Evolutionary conservation across 352 stramenopile genomes (phyloP).

Genomic region (Globisporangium spinosum): DNA sequence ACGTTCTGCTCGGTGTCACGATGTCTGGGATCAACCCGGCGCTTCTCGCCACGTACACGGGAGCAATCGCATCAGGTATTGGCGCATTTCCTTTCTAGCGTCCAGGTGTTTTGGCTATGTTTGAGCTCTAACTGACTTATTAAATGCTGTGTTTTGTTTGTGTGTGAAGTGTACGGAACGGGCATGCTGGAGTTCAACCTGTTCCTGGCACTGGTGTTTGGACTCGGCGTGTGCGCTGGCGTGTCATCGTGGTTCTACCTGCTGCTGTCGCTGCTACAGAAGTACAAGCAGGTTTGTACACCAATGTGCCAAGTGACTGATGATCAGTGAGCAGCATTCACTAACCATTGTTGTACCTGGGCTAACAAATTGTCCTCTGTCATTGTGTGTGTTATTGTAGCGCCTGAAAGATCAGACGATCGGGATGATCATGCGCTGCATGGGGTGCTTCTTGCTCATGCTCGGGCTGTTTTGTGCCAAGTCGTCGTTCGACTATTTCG

Average conservation of each 20-base stretch:
- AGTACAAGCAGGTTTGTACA: conserved; percentile 81
- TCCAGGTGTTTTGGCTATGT: background rate
- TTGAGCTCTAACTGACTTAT: background rate
- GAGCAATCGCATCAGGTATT: conserved; percentile 80
- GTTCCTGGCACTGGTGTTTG: conserved; percentile 82
- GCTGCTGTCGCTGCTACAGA: conserved; percentile 79
- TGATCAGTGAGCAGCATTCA: background rate
- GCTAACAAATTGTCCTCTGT: background rate
- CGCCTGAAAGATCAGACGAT: conserved; percentile 85
- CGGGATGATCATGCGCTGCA: conserved; percentile 74
- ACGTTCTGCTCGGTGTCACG: conserved; percentile 80
- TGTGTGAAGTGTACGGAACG: conserved; percentile 65
- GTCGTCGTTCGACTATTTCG: conserved; percentile 83
- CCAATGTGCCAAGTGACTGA: background rate
- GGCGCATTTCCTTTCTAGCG: background rate
- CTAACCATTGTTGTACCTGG: background rate
- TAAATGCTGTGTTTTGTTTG: background rate
- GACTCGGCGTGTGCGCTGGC: conserved; percentile 73
- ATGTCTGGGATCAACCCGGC: conserved; percentile 88
- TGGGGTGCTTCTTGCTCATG: conserved; percentile 81
- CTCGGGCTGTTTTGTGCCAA: conserved; percentile 81
- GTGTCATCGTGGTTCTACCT: conserved; percentile 90
- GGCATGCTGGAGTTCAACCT: conserved; percentile 86
- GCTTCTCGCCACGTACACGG: conserved; percentile 82
- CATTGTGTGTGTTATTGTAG: conserved; percentile 25